These are phyloP conservation scores for Rhodotorula kratochvilovae DNA, from an alignment of 768 basidiomycete species.

Conservation along the genomic window DNA sequence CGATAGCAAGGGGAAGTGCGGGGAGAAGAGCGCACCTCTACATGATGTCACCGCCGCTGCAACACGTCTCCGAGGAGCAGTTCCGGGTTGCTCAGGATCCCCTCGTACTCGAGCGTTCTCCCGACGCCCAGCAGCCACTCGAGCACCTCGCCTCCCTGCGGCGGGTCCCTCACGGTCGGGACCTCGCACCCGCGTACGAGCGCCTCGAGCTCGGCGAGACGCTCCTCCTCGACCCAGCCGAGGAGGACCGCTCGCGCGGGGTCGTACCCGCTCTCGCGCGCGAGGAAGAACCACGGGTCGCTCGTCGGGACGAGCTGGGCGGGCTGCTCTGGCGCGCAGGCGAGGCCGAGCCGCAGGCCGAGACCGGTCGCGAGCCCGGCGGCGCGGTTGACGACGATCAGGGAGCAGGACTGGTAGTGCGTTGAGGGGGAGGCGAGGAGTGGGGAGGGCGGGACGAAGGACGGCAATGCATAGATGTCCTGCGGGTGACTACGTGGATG, in stretches of 20 bases:
- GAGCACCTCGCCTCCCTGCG: constrained; percentile 22
- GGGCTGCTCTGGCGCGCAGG: not conserved
- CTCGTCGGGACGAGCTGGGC: not conserved
- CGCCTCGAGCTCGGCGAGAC: constrained; percentile 16
- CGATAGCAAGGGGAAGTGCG: no score
- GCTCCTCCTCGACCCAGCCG: constrained; percentile 38
- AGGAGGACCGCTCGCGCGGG: constrained; percentile 23
- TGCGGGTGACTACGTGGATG: not conserved
- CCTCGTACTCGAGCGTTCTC: constrained; percentile 27
- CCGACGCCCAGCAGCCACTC: constrained; percentile 32
- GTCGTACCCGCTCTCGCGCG: constrained; percentile 29
- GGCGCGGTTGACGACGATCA: constrained; percentile 37
- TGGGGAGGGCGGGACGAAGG: constrained; percentile 13
- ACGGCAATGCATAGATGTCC: constrained; percentile 38
- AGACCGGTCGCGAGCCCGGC: constrained; percentile 32
- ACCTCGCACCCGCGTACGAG: constrained; percentile 18
- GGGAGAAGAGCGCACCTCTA: not conserved
- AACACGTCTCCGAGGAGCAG: constrained; percentile 24
- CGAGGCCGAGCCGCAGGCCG: constrained; percentile 30
- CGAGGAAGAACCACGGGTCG: constrained; percentile 32
- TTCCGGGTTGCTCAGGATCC: constrained; percentile 27
- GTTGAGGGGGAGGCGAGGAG: constrained; percentile 11
- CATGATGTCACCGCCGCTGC: not conserved
- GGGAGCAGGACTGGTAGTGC: constrained; percentile 21
- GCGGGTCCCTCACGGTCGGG: constrained; percentile 10